Evolutionary conservation across 371 early-diverging fungal genomes (phyloP), one percentile per base, ranked within the genome.

Genomic region (Mucor indicus): DNA sequence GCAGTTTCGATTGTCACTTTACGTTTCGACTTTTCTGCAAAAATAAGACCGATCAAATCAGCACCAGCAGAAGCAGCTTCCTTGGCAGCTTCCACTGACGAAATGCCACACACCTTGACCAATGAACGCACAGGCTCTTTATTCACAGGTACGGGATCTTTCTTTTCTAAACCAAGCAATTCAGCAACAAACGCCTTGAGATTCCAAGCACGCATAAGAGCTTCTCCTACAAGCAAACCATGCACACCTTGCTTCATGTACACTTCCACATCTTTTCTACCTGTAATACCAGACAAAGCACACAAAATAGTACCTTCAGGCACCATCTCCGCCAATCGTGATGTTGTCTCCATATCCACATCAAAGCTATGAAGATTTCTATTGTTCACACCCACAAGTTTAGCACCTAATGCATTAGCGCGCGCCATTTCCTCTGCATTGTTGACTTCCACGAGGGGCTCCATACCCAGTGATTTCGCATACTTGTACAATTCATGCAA

Each of bases 371-470:
- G 93, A 61, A 98, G 67, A 59, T 98, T 94, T 27, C 98, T 81
- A 71, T 98, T 98, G 67, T 98, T 98, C 56, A 96, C 92, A 44
- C 98, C 98, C 58, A 98, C 87, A 31, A 95, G 83, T 58, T 80
- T 80, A 16, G 98, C 83, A 0, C 92, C 95, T 3, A 86, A 60
- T 12, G 79, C 81, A 27, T 93, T 62, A 0, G 98, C 98, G 29
- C 81, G 75, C 24, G 79, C 64, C 95, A 95, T 93, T 71, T 98
- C 97, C 24, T 79, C 85, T 10, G 66, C 80, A 55, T 86, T 90
- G 63, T 96, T 94, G 30, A 98, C 96, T 69, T 98, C 98, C 1
- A 97, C 97, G 49, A 98, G 68, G n/a, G 98, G 95, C 64, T 96
- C 97, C 89, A 98, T 97, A 2, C 92, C 92, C 8, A 96, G 73